A percentile compares a stretch with the other conserved stretches of the same genome.
Evolutionary conservation across 495 filamentous ascomycete species (phyloP).

Genomic region (Hyaloscypha hepaticicola): DNA sequence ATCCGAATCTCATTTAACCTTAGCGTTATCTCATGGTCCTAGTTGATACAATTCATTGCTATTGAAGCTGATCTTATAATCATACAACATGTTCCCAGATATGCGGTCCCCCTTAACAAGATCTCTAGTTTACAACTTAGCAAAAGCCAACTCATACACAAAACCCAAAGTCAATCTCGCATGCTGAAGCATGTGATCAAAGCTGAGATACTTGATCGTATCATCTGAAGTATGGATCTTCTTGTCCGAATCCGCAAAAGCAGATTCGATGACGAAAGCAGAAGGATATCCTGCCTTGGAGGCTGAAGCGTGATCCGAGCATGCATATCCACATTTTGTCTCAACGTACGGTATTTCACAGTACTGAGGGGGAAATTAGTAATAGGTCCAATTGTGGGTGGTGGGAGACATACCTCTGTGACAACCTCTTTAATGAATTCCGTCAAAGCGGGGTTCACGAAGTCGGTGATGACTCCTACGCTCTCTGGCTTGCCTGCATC

Average conservation of each 20-base stretch:
- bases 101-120: not conserved
- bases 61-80: not conserved
- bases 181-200: conserved; percentile 98
- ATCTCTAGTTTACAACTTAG: conserved; percentile 38
- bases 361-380: conserved; percentile 51
- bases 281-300: conserved; percentile 94
- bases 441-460: conserved; percentile 77
- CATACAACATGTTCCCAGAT: not conserved
- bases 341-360: conserved; percentile 87
- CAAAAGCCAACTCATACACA: conserved; percentile 82
- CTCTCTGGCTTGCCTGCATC: conserved; percentile 81
- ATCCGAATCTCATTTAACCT: not conserved
- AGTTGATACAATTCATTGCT: not conserved
- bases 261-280: conserved; percentile 92
- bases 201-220: conserved; percentile 81
- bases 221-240: conserved; percentile 92
- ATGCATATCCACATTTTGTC: conserved; percentile 96
- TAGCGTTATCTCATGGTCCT: not conserved
- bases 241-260: conserved; percentile 80
- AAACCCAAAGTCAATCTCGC: conserved; percentile 87
- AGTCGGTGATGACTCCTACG: conserved; percentile 93
- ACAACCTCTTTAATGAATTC: conserved; percentile 90
- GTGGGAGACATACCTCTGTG: conserved; percentile 54
- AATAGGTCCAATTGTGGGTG: not conserved
- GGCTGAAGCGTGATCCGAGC: conserved; percentile 95